Conservation (phyloP, 2,329 filamentous ascomycete genomes). For the Coniochaeta sp. region DNA sequence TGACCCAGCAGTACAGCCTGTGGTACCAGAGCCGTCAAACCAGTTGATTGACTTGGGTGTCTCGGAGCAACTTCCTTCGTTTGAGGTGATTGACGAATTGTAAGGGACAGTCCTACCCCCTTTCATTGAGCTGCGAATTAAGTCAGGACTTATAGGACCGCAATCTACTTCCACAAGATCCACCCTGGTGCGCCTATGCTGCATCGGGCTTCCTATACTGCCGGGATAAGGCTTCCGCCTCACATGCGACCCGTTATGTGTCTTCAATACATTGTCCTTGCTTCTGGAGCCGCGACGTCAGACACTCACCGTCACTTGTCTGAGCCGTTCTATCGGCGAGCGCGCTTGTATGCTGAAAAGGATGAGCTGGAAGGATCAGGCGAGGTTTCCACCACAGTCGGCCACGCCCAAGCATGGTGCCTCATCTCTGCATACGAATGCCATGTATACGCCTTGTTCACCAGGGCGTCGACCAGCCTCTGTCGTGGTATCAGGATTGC, state of each 20-base stretch:
- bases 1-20: background rate
- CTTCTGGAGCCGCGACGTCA: slow-evolving; percentile 8
- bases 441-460: slow-evolving; percentile 57
- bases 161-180: slow-evolving; percentile 13
- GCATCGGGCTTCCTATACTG: slow-evolving; percentile 9
- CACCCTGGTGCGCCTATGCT: slow-evolving; percentile 12
- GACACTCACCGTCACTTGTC: slow-evolving; percentile 9
- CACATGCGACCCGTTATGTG: slow-evolving; percentile 15
- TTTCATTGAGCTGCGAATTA: background rate
- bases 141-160: slow-evolving; percentile 3
- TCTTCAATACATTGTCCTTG: slow-evolving; percentile 15
- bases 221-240: slow-evolving; percentile 7
- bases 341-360: slow-evolving; percentile 11
- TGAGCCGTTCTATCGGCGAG: slow-evolving; percentile 13
- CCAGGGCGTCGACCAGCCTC: slow-evolving; percentile 59
- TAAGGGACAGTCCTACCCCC: slow-evolving; percentile 6
- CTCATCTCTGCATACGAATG: slow-evolving; percentile 58
- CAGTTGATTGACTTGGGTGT: slow-evolving; percentile 18
- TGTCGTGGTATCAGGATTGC: slow-evolving; percentile 53
- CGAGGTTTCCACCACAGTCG: slow-evolving; percentile 41
- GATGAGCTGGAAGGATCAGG: slow-evolving; percentile 13
- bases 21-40: background rate
- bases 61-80: slow-evolving; percentile 21
- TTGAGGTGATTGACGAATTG: slow-evolving; percentile 19
- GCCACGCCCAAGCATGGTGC: slow-evolving; percentile 56